Evolutionary conservation across 345 rosid genomes (phyloP).

Genomic region (Aquilaria sinensis): DNA sequence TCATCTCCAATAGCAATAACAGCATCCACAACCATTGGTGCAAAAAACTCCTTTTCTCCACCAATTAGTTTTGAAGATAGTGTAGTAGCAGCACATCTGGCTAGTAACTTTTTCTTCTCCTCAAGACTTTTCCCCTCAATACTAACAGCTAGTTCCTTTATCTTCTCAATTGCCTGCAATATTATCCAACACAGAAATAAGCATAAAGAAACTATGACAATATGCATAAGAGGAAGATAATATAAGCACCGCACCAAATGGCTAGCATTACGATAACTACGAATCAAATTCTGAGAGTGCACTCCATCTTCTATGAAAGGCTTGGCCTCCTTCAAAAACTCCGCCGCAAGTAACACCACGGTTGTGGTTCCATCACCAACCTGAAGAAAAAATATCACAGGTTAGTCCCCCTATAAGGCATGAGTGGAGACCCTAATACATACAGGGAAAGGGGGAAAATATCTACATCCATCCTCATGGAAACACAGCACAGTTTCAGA

Average conservation of each 20-base stretch:
- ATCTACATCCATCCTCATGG: too few relatives aligned
- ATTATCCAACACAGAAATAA: background rate
- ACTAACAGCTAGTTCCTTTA: conserved; percentile 74
- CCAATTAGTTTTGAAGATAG: conserved; percentile 97
- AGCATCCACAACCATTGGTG: conserved; percentile 93
- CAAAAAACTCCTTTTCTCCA: conserved; percentile 95
- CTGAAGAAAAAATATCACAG: conserved; percentile 20
- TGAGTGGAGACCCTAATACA: too few relatives aligned
- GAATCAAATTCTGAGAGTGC: conserved; percentile 84
- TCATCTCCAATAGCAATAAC: conserved; percentile 79
- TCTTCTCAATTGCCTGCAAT: conserved; percentile 74
- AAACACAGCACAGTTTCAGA: too few relatives aligned
- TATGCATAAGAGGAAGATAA: background rate
- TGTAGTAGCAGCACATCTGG: conserved; percentile 93
- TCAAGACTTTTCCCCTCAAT: conserved; percentile 89
- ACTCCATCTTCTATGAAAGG: conserved; percentile 98
- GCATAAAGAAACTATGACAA: background rate
- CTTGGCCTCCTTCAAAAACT: conserved; percentile 95
- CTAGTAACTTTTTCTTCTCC: conserved; percentile 82
- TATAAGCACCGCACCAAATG: conserved; percentile 36
- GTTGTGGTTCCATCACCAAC: conserved; percentile 99
- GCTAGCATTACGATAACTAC: conserved; percentile 84
- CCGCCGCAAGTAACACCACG: conserved; percentile 88
- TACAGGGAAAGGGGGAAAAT: too few relatives aligned
- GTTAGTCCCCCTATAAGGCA: background rate